Base-by-base conservation (phyloP, 352 stramenopile genomes). In the Pythium monospermum region DNA sequence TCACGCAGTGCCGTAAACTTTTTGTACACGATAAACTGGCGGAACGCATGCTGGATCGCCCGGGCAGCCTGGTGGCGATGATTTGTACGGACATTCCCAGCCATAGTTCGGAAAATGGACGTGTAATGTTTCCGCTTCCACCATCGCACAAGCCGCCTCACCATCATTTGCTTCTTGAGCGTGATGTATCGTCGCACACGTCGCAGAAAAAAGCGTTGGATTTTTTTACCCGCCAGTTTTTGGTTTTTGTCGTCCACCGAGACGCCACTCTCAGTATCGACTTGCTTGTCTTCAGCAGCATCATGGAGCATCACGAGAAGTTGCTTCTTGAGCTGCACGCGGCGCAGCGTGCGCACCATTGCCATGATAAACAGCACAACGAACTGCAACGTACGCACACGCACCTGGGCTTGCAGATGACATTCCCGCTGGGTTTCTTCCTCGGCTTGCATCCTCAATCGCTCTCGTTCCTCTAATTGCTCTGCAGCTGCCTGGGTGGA, bases 91-190 rank as follows among this genome's bases (percentile, higher is more conserved):
- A 49, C 36, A 6, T 10, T 13, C 28, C 40, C 32, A 1, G 59
- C 72, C 4, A 53, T 12, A 11, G 51, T 23, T 6, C 63, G 59
- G 66, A 72, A 85, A n/a, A 55, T 68, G 28, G 41, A 49, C 7
- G 23, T 10, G 18, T 57, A 48, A 7, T 49, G 37, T 23, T 37
- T 66, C 4, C 30, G 58, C 28, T 66, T 75, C 73, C 71, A 86
- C 66, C 71, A 86, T 3, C 52, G 68, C 7, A 66, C 28, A 12
- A 89, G 33, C 1, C 74, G 69, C 1, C 61, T 40, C 25, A 53
- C 50, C 75, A 89, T 85, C 32, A 83, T 59, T 0, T 47, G 37
- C 48, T 82, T 79, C 53, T 74, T 82, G 1, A 78, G 37, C 2
- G 42, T 23, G 3, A 84, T 41, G 23, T 84, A 83, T 6, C 53